Conservation (phyloP, 768 basidiomycete species). For the Coprinopsis marcescibilis region DNA sequence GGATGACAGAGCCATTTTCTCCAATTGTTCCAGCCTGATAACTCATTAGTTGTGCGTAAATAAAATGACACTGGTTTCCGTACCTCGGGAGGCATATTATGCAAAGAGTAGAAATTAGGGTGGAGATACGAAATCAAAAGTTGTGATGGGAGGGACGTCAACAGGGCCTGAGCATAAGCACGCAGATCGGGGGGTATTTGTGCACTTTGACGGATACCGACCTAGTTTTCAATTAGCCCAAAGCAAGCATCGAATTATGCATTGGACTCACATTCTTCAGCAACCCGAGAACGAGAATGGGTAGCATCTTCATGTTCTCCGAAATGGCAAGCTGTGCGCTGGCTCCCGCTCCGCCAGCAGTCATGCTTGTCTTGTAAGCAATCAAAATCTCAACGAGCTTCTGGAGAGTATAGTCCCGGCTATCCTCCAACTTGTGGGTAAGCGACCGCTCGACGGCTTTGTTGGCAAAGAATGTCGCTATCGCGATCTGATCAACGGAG, state of each 20-base stretch:
- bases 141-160: conserved; percentile 90
- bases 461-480: conserved; percentile 80
- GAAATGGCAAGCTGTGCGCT: conserved; percentile 90
- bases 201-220: conserved; percentile 91
- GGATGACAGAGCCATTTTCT: conserved; percentile 79
- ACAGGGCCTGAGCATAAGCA: conserved; percentile 88
- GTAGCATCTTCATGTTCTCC: conserved; percentile 93
- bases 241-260: background rate
- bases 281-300: conserved; percentile 82
- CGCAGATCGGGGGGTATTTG: conserved; percentile 96
- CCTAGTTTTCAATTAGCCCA: conserved; percentile 37
- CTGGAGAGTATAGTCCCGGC: conserved; percentile 77
- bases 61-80: conserved; percentile 12
- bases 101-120: conserved; percentile 91
- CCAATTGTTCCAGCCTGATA: conserved; percentile 83
- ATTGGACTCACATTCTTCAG: conserved; percentile 93
- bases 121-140: conserved; percentile 90
- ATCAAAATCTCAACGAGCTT: conserved; percentile 79
- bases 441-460: conserved; percentile 89
- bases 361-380: conserved; percentile 95
- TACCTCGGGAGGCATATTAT: conserved; percentile 93
- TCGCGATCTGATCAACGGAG: conserved; percentile 84
- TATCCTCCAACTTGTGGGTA: conserved; percentile 84
- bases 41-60: conserved; percentile 9
- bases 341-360: conserved; percentile 86